Conservation (phyloP, 2,329 filamentous ascomycete species). For the Ophiostoma sp. region DNA sequence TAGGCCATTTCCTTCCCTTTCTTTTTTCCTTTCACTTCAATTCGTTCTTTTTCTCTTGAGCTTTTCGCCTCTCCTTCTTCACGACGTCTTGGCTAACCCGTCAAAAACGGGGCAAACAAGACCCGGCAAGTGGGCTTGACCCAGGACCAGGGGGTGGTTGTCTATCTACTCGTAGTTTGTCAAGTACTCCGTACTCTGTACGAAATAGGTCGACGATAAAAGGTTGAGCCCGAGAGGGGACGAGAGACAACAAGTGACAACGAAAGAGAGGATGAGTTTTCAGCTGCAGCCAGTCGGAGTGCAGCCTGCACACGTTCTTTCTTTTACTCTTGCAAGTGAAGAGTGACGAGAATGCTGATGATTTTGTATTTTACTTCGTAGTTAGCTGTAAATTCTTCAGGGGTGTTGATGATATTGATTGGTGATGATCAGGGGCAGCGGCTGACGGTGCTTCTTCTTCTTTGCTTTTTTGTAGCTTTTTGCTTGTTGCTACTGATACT, state of each 20-base stretch:
- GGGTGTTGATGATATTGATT: constrained; percentile 7
- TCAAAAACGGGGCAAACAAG: constrained; percentile 13
- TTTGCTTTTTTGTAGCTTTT: background rate
- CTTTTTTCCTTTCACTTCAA: background rate
- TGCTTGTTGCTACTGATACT: background rate
- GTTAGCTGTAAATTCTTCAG: constrained; percentile 9
- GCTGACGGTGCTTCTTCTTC: background rate
- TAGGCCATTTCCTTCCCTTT: background rate
- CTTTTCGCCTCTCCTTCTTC: background rate
- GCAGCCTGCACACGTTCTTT: constrained; percentile 6
- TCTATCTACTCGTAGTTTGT: background rate
- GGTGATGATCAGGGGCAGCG: background rate
- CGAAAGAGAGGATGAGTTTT: background rate
- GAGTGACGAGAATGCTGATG: background rate
- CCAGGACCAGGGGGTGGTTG: constrained; percentile 12
- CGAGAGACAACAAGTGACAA: background rate
- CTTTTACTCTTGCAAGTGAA: background rate
- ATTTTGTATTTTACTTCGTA: background rate
- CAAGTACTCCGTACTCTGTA: background rate
- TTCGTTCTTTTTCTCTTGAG: background rate
- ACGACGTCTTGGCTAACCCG: constrained; percentile 13
- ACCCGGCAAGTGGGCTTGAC: constrained; percentile 8
- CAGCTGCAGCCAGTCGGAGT: background rate
- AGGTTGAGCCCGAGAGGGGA: too few relatives aligned
- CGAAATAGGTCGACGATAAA: too few relatives aligned